Percentiles rank a stretch among this genome's conserved stretches.
phyloP scores from a whole-genome alignment of 306 rosid genomes.

The Styphnolobium japonicum region DNA sequence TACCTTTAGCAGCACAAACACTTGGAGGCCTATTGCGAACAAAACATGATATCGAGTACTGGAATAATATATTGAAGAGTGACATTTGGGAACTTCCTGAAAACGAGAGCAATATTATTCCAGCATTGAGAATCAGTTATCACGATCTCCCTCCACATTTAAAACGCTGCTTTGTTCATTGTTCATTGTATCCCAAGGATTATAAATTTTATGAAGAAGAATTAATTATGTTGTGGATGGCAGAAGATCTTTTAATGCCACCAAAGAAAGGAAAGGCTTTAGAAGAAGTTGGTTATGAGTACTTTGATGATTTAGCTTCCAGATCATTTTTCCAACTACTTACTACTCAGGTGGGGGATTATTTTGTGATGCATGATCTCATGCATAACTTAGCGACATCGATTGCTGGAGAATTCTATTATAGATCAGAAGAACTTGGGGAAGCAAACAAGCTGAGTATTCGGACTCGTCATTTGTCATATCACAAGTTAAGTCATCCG shows the following conservation, averaged over 20 bases:
- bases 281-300: not conserved
- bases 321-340: not conserved
- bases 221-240: constrained; percentile 15
- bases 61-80: not conserved
- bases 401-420: not conserved
- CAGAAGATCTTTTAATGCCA: constrained; percentile 7
- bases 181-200: constrained; percentile 34
- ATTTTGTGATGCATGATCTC: constrained; percentile 18
- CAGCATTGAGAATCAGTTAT: constrained; percentile 32
- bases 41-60: not conserved
- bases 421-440: not conserved
- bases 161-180: constrained; percentile 44
- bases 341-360: rapidly evolving
- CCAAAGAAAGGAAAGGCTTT: not conserved
- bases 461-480: not conserved
- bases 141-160: constrained; percentile 24
- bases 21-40: constrained; percentile 23
- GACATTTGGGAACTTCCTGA: constrained; percentile 2
- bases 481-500: not conserved
- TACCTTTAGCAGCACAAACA: constrained; percentile 33
- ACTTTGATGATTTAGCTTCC: not conserved
- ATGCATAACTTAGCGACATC: not conserved
- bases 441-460: no score
- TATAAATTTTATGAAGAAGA: not conserved
- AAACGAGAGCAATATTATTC: not conserved